Evolutionary conservation across 2,329 filamentous ascomycete genomes (phyloP).

Genomic region (Fusarium sterilihyphosum): DNA sequence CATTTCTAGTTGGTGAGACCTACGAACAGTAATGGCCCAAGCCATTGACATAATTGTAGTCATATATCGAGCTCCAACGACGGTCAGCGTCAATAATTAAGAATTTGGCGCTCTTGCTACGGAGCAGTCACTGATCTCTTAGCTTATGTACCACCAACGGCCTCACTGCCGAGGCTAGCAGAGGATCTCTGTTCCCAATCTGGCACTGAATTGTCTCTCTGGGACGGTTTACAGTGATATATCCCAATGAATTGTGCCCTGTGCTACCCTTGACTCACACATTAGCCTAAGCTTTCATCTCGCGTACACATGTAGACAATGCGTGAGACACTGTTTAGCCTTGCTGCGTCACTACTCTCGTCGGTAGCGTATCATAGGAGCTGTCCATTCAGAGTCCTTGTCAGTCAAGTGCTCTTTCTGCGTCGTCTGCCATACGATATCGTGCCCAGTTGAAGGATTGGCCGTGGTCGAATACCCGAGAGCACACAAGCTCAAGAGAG

Average conservation of each 20-base stretch:
- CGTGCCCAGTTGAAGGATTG: neutral
- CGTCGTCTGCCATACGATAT: neutral
- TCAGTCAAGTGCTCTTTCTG: neutral
- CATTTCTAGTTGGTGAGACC: conserved; percentile 47
- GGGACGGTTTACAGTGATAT: neutral
- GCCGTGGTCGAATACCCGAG: conserved; percentile 1
- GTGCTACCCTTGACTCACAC: neutral
- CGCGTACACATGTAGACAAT: neutral
- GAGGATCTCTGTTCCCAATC: neutral
- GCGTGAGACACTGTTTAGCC: conserved; percentile 12
- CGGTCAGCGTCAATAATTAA: neutral
- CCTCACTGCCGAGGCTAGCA: neutral
- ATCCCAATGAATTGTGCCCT: neutral
- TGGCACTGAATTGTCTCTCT: neutral
- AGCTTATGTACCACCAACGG: neutral
- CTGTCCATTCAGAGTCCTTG: neutral
- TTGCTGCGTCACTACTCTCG: neutral
- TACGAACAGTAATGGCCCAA: conserved; percentile 14
- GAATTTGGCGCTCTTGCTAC: neutral
- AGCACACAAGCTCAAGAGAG: conserved; percentile 1
- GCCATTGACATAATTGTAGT: conserved; percentile 1
- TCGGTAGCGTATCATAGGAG: neutral
- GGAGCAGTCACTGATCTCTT: neutral
- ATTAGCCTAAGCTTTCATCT: conserved; percentile 5
- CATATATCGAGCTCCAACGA: neutral